Evolutionary conservation across 129 eudicot genomes (phyloP), one percentile per base, ranked within the genome.

Genomic region (Scalesia atractyloides): DNA sequence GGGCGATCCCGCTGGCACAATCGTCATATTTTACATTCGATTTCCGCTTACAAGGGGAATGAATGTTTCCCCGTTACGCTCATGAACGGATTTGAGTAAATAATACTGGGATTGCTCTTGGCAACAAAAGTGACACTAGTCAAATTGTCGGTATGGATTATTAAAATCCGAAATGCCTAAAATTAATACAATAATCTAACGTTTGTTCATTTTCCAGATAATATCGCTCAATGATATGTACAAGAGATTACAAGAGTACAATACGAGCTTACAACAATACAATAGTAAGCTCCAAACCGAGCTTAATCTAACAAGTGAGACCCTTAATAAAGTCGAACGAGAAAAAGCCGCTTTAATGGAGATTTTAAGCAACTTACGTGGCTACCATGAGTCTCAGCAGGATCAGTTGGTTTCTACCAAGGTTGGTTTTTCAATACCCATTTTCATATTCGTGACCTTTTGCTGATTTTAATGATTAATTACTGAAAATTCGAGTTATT

Each of bases 261-360:
- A 95, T 70, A 81, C 94, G 9, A 95, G 99, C 64, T 78, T 95
- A 58, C 99, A 95, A 57, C 94, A 86, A 66, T 95, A 88, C 78
- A 95, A 95, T 70, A 86, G 94, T 67, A 95, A 85, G 82, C 92
- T 95, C 64, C 99, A 95, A 69, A 75, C 88, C n/a, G 99, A 95
- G 67, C 89, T 91, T 80, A 87, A 89, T 75, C 68, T 86, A 34
- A 84, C 87, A 9, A 91, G 80, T 73, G 96, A 89, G 57, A 85
- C 87, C 46, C 89, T 95, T 9, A 89, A 90, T 77, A 90, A 85
- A 14, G 91, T 85, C 6, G 96, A 95, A 76, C 74, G 84, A 72
- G 99, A 95, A 65, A 95, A 90, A 53, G 85, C 86, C 53, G 85
- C 87, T 33, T 82, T 91, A 50, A 82, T 89, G 58, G 99, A 95